Evolutionary conservation across 164 flowering plant species (phyloP).

Genomic region (Sedum album): DNA sequence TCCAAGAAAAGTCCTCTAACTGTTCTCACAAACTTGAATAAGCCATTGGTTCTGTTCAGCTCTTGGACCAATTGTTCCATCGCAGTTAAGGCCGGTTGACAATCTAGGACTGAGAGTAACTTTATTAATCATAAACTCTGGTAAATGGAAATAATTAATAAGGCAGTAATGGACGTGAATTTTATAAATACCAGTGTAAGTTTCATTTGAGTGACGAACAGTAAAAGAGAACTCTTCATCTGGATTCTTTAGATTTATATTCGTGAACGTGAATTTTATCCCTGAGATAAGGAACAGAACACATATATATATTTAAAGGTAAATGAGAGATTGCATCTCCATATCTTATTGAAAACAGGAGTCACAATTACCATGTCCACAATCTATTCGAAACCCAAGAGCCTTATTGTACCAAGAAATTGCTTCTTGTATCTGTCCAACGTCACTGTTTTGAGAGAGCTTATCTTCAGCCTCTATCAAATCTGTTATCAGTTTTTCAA

Average conservation of each 20-base stretch:
- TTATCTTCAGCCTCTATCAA: conserved; percentile 37
- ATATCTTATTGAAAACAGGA: neutral
- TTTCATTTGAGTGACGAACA: conserved; percentile 53
- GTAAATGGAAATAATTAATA: neutral
- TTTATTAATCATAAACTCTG: conserved; percentile 1
- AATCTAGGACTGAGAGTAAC: conserved; percentile 49
- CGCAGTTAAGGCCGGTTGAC: conserved; percentile 49
- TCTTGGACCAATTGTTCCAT: conserved; percentile 52
- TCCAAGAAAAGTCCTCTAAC: conserved; percentile 76
- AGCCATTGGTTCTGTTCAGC: conserved; percentile 69
- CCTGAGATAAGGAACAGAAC: conserved; percentile 30
- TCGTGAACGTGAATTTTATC: conserved; percentile 71
- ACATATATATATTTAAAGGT: neutral
- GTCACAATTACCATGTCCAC: conserved; percentile 57
- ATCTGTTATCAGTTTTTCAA: conserved; percentile 21
- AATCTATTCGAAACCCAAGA: conserved; percentile 78
- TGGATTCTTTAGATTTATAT: conserved; percentile 45
- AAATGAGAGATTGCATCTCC: neutral
- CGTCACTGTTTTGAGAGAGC: conserved; percentile 22
- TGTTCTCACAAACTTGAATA: conserved; percentile 74
- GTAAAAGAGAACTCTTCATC: conserved; percentile 60
- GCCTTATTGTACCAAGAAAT: conserved; percentile 78
- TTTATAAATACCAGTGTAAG: conserved; percentile 58
- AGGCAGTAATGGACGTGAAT: neutral
- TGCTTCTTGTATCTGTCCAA: conserved; percentile 49